Evolutionary conservation across 768 basidiomycete genomes (phyloP).

Genomic region (Serendipita sp.): DNA sequence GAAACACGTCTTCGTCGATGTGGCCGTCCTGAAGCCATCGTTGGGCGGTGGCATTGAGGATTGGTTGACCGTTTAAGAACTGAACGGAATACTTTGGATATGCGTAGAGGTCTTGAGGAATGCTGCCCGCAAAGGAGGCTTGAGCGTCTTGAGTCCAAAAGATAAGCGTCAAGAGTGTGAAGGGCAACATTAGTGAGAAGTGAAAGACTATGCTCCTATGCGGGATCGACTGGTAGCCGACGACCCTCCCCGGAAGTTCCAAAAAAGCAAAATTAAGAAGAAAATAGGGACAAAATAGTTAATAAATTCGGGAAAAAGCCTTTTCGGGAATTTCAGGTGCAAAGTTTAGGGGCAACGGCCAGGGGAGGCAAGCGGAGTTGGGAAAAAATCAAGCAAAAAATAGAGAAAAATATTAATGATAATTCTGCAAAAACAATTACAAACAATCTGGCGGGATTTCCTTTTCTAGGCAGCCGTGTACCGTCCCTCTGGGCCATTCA

Average conservation of each 20-base stretch:
- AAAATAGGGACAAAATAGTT: no score
- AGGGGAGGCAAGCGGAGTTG: background rate
- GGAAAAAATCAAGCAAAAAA: background rate
- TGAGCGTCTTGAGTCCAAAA: background rate
- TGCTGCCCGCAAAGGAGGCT: conserved; percentile 16
- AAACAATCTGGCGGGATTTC: background rate
- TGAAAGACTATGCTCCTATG: no score
- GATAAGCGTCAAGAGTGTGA: conserved; percentile 7
- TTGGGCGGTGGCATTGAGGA: conserved; percentile 54
- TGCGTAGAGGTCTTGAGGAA: conserved; percentile 65
- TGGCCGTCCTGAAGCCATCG: conserved; percentile 61
- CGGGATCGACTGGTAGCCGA: no score
- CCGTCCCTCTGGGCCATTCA: background rate
- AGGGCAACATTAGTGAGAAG: background rate
- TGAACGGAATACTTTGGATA: conserved; percentile 69
- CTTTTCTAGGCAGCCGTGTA: background rate
- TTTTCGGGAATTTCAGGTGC: background rate
- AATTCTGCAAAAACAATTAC: background rate
- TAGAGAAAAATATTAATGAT: no score
- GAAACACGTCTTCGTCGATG: conserved; percentile 56
- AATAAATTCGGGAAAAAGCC: background rate
- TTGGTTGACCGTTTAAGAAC: conserved; percentile 64
- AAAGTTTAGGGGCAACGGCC: no score
- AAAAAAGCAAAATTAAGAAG: no score
- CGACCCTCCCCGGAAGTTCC: no score